Conservation (phyloP, 805 yeast genomes). For the Sporopachydermia quercuum region DNA sequence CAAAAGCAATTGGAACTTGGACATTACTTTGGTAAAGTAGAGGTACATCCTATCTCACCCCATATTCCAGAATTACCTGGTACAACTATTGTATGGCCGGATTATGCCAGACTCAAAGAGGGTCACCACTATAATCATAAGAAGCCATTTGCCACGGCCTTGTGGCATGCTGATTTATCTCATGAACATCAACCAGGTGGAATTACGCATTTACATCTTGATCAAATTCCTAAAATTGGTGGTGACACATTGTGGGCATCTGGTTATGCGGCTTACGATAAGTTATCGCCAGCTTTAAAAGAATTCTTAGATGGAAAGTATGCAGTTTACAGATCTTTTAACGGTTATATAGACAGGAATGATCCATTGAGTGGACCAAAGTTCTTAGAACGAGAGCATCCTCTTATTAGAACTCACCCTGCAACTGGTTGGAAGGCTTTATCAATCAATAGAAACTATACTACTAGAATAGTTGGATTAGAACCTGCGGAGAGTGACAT, state of each 20-base stretch:
- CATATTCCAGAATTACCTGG: conserved; percentile 18
- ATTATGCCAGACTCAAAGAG: conserved; percentile 18
- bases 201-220: conserved; percentile 36
- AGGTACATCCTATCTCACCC: conserved; percentile 23
- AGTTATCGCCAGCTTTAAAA: conserved; percentile 35
- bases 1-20: conserved; percentile 30
- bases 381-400: conserved; percentile 41
- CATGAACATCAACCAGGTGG: conserved; percentile 46
- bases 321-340: conserved; percentile 30
- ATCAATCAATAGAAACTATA: conserved; percentile 36
- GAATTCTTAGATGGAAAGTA: conserved; percentile 36
- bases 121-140: conserved; percentile 11
- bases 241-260: conserved; percentile 46
- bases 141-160: conserved; percentile 15
- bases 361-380: conserved; percentile 33
- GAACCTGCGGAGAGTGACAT: conserved; percentile 34
- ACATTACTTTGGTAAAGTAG: conserved; percentile 30
- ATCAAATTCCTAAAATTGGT: conserved; percentile 33
- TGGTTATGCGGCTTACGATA: conserved; percentile 45
- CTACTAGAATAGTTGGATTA: conserved; percentile 36
- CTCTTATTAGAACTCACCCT: conserved; percentile 49
- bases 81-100: conserved; percentile 27
- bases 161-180: conserved; percentile 40
- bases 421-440: conserved; percentile 49
- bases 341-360: conserved; percentile 26